Evolutionary conservation across 768 basidiomycete species (phyloP).

Genomic region (Mycena indigotica): DNA sequence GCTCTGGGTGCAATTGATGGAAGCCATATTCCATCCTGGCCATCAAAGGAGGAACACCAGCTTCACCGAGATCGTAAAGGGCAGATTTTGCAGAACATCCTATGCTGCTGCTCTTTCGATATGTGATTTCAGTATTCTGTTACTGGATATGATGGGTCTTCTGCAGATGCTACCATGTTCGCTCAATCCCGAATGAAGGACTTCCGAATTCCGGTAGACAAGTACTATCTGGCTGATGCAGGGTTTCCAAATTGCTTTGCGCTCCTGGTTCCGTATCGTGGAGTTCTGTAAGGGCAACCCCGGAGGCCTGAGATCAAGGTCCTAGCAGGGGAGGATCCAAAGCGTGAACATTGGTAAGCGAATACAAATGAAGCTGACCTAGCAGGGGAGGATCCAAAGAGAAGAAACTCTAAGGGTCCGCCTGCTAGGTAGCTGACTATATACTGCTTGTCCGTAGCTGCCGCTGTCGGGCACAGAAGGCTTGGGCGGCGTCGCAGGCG

Average conservation of each 20-base stretch:
- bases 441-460: too few relatives aligned
- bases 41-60: slow-evolving; percentile 16
- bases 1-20: slow-evolving; percentile 38
- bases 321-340: too few relatives aligned
- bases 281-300: slow-evolving; percentile 27
- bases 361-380: too few relatives aligned
- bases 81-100: slow-evolving; percentile 28
- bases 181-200: slow-evolving; percentile 12
- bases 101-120: slow-evolving; percentile 28
- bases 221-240: slow-evolving; percentile 24
- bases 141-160: slow-evolving; percentile 30
- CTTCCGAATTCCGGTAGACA: slow-evolving; percentile 19
- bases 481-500: too few relatives aligned
- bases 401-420: too few relatives aligned
- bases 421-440: too few relatives aligned
- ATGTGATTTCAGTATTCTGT: slow-evolving; percentile 27
- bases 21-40: slow-evolving; percentile 30
- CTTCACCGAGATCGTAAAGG: slow-evolving; percentile 27
- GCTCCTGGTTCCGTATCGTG: slow-evolving; percentile 27
- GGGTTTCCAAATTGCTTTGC: slow-evolving; percentile 21
- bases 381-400: too few relatives aligned
- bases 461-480: too few relatives aligned
- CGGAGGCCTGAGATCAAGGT: too few relatives aligned
- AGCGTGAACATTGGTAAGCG: too few relatives aligned
- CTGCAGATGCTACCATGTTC: slow-evolving; percentile 19